Evolutionary conservation across 441 rosid genomes (phyloP).

Genomic region (Gossypium lobatum): DNA sequence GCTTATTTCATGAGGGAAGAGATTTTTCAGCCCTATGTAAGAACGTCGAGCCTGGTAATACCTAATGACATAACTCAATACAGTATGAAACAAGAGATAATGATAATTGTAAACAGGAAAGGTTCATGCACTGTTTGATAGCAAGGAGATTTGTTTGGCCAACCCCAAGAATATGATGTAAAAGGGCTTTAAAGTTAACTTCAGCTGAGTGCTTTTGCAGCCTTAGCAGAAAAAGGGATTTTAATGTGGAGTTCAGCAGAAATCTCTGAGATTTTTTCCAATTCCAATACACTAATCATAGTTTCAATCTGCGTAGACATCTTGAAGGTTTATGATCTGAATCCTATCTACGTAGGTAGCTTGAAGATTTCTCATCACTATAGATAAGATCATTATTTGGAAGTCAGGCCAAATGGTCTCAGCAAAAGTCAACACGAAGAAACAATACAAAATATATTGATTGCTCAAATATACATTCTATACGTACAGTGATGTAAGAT

Average conservation of each 20-base stretch:
- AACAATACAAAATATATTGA: not conserved
- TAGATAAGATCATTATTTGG: not conserved
- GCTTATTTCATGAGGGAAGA: not conserved
- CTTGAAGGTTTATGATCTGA: not conserved
- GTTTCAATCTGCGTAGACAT: not conserved
- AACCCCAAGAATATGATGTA: not conserved
- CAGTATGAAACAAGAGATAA: not conserved
- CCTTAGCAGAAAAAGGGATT: not conserved
- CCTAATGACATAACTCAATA: not conserved
- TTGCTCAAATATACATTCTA: not conserved
- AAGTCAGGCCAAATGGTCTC: not conserved
- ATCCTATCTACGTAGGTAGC: not conserved
- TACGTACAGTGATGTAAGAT: conserved; percentile 68
- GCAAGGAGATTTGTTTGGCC: not conserved
- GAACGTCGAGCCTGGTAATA: not conserved
- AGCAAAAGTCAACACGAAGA: not conserved
- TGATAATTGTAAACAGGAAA: not conserved
- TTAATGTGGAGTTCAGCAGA: not conserved
- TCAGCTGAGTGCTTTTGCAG: not conserved
- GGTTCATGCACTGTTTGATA: not conserved
- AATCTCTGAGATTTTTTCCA: not conserved
- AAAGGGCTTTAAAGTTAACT: not conserved
- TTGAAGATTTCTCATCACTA: not conserved
- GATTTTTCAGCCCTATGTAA: not conserved
- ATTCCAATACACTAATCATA: not conserved